phyloP scores from a whole-genome alignment of 495 filamentous ascomycete species.

The Penicillium pancosmium region DNA sequence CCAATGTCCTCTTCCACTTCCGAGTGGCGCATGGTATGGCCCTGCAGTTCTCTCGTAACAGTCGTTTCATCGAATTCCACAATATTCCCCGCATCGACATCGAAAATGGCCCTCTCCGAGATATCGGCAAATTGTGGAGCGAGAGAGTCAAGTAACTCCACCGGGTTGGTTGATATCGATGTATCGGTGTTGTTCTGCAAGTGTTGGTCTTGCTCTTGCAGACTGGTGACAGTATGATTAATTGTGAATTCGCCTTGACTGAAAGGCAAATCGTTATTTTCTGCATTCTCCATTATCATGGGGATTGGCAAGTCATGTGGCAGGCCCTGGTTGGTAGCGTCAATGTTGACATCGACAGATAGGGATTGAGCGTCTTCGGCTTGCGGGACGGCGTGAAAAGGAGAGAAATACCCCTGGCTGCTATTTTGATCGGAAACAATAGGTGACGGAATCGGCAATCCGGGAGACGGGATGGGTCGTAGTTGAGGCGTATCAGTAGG shows the following conservation, averaged over 20 bases:
- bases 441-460: conserved; percentile 50
- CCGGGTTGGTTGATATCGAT: neutral
- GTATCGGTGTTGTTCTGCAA: neutral
- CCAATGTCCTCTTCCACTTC: neutral
- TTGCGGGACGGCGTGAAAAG: conserved; percentile 15
- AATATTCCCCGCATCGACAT: neutral
- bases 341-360: conserved; percentile 2
- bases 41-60: neutral
- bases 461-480: conserved; percentile 47
- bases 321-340: neutral
- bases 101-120: neutral
- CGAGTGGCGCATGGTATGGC: neutral
- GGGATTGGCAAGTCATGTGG: neutral
- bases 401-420: conserved; percentile 36
- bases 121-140: neutral
- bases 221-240: neutral
- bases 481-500: conserved; percentile 49
- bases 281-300: neutral
- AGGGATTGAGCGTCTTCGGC: conserved; percentile 13
- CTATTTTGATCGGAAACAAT: conserved; percentile 34
- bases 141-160: neutral
- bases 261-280: neutral
- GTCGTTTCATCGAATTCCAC: neutral
- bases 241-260: neutral
- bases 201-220: neutral